Conservation (phyloP, 1,284 basidiomycete genomes). For the Cystobasidiaceae sp. region DNA sequence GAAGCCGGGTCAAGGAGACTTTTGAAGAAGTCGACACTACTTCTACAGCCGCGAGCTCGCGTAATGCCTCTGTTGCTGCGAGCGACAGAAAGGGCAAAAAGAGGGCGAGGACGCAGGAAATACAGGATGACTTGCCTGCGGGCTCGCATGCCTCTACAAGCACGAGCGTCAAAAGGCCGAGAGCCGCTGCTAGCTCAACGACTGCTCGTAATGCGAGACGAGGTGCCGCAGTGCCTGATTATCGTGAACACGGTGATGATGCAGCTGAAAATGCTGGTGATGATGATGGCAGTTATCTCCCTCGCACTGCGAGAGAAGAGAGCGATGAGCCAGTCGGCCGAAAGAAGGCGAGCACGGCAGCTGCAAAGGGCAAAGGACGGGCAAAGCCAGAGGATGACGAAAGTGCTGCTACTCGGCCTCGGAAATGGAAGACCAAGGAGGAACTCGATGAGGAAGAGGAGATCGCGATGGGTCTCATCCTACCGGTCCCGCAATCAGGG, state of each 20-base stretch:
- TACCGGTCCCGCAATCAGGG: too few species aligned
- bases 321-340: neutral
- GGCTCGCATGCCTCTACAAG: neutral
- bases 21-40: slow-evolving; percentile 4
- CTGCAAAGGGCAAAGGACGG: neutral
- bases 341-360: neutral
- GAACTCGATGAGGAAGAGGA: neutral
- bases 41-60: neutral
- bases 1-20: neutral
- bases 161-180: too few species aligned
- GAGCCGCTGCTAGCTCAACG: too few species aligned
- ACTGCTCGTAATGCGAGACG: too few species aligned
- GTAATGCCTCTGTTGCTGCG: neutral
- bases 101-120: neutral
- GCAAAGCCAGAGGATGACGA: neutral
- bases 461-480: neutral
- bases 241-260: neutral
- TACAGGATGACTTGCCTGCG: too few species aligned
- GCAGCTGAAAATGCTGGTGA: neutral
- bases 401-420: neutral
- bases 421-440: neutral
- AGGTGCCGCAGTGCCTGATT: neutral
- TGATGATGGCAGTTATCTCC: neutral
- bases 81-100: neutral
- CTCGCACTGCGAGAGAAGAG: neutral